Evolutionary conservation across 345 rosid species (phyloP).

Genomic region (Salix udensis): DNA sequence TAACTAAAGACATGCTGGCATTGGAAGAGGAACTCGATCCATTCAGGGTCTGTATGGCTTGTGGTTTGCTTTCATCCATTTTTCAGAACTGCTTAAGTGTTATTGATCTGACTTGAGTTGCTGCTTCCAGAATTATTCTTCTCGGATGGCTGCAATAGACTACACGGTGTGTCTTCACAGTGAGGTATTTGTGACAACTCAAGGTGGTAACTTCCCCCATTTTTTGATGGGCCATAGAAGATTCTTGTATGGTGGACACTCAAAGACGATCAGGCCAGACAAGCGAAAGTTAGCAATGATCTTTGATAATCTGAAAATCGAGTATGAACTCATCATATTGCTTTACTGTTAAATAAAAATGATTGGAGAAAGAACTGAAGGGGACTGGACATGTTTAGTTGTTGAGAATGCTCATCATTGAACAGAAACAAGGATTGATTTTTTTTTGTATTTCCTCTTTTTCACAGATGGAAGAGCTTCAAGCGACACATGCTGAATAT

Average conservation of each 20-base stretch:
- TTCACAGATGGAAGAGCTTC: slow-evolving; percentile 84
- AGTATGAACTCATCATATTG: slow-evolving; percentile 43
- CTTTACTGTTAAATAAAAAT: not conserved
- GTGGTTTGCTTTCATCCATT: slow-evolving; percentile 4
- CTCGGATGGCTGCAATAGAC: slow-evolving; percentile 99
- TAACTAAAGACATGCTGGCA: slow-evolving; percentile 86
- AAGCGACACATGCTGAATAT: slow-evolving; percentile 84
- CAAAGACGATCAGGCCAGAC: slow-evolving; percentile 95
- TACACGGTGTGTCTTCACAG: slow-evolving; percentile 99
- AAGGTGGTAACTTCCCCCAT: slow-evolving; percentile 99
- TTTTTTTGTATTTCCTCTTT: not conserved
- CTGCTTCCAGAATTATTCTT: slow-evolving; percentile 78
- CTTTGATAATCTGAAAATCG: slow-evolving; percentile 82
- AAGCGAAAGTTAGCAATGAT: slow-evolving; percentile 91
- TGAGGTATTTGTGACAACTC: slow-evolving; percentile 97
- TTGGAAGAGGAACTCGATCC: slow-evolving; percentile 83
- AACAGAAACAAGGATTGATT: not conserved
- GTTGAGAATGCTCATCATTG: not conserved
- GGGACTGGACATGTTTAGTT: slow-evolving; percentile 2
- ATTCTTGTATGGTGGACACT: slow-evolving; percentile 83
- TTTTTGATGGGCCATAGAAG: slow-evolving; percentile 97
- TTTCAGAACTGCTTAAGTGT: slow-evolving; percentile 4
- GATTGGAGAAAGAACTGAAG: not conserved
- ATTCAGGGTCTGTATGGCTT: slow-evolving; percentile 51
- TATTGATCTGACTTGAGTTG: slow-evolving; percentile 29